Evolutionary conservation across 1,284 basidiomycete genomes (phyloP).

Genomic region (Malassezia obtusa): DNA sequence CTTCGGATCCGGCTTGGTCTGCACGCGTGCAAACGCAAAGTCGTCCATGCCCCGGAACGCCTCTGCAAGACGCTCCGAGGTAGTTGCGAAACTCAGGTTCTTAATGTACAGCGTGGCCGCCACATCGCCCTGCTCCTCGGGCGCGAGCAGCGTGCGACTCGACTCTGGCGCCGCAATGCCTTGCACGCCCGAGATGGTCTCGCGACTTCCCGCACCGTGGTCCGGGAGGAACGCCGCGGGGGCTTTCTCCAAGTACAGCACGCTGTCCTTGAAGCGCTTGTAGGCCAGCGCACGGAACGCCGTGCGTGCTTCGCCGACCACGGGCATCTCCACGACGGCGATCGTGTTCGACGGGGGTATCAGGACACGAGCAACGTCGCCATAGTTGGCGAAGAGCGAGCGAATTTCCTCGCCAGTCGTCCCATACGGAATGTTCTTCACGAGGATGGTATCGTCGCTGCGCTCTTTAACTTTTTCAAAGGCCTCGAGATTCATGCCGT

Average conservation of each 20-base stretch:
- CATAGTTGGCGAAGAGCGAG: slow-evolving; percentile 69
- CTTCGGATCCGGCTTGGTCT: slow-evolving; percentile 73
- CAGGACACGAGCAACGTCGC: slow-evolving; percentile 64
- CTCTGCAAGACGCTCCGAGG: slow-evolving; percentile 60
- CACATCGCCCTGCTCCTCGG: slow-evolving; percentile 38
- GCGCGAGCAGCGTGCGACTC: slow-evolving; percentile 23
- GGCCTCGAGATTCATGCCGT: slow-evolving; percentile 53
- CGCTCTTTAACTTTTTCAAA: slow-evolving; percentile 34
- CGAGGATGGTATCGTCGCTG: slow-evolving; percentile 67
- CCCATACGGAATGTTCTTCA: slow-evolving; percentile 94
- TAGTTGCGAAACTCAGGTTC: slow-evolving; percentile 85
- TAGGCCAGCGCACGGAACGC: slow-evolving; percentile 75
- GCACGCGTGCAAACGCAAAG: slow-evolving; percentile 78
- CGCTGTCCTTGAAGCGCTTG: slow-evolving; percentile 72
- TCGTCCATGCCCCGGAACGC: slow-evolving; percentile 69
- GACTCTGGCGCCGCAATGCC: slow-evolving; percentile 19
- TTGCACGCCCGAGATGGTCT: slow-evolving; percentile 10
- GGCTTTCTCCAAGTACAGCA: slow-evolving; percentile 87
- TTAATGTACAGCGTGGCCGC: slow-evolving; percentile 88
- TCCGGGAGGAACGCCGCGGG: slow-evolving; percentile 58
- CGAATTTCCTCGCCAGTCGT: slow-evolving; percentile 66
- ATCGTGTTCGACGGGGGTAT: slow-evolving; percentile 89
- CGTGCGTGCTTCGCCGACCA: slow-evolving; percentile 49
- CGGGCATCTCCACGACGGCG: slow-evolving; percentile 77
- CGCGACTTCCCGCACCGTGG: neutral